Evolutionary conservation across 805 yeast species (phyloP).

Genomic region (Saccharomycopsis babjevae): DNA sequence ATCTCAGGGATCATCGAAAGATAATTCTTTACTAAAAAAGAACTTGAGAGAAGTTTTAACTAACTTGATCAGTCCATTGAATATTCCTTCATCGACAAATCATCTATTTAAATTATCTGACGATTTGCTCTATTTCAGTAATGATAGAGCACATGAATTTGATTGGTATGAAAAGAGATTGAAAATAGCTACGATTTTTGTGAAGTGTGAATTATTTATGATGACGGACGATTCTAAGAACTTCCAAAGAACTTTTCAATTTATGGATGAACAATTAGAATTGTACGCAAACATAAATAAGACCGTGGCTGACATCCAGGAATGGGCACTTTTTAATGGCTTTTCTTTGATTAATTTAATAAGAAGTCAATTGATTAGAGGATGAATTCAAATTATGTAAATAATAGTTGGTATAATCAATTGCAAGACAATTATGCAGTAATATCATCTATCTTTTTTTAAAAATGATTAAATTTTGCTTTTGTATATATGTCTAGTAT

Average conservation of each 20-base stretch:
- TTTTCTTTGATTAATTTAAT: slow-evolving; percentile 52
- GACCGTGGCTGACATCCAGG: slow-evolving; percentile 55
- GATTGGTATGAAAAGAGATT: slow-evolving; percentile 90
- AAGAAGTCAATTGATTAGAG: slow-evolving; percentile 59
- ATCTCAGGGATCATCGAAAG: slow-evolving; percentile 19
- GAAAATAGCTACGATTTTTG: slow-evolving; percentile 58
- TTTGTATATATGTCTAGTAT: background rate
- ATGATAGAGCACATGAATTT: slow-evolving; percentile 64
- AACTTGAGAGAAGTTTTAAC: slow-evolving; percentile 35
- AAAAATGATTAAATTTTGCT: background rate
- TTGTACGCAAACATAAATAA: slow-evolving; percentile 46
- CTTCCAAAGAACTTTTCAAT: slow-evolving; percentile 47
- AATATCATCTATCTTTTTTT: background rate
- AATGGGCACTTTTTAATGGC: slow-evolving; percentile 57
- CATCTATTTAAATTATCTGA: slow-evolving; percentile 73
- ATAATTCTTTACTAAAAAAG: slow-evolving; percentile 22
- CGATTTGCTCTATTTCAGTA: slow-evolving; percentile 72
- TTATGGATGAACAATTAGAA: slow-evolving; percentile 51
- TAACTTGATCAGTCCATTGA: slow-evolving; percentile 54
- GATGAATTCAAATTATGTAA: slow-evolving; percentile 25
- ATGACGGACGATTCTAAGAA: slow-evolving; percentile 55
- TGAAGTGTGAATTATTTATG: slow-evolving; percentile 71
- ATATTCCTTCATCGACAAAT: slow-evolving; percentile 41
- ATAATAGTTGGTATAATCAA: too few species aligned
- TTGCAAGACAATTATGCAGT: too few species aligned